Base-by-base conservation (phyloP, 192 early-diverging fungal species). In the Rhizophagus sp. region DNA sequence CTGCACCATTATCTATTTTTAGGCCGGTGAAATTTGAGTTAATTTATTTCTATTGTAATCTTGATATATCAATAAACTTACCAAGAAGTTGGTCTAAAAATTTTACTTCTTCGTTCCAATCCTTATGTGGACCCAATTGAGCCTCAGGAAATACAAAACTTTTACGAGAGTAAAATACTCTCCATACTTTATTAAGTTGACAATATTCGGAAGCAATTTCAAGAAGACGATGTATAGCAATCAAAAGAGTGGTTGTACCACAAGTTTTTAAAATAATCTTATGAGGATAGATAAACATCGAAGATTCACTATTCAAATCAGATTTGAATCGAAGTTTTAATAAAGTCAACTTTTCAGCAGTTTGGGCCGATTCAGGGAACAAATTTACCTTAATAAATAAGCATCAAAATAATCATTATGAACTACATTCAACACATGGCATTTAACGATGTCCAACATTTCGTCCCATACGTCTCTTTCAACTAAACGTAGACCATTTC, bases 211-310 rank as follows among this genome's bases (percentile, higher is more conserved):
- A 81, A 4, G 95, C 97, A 82, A 97, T 95, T 75, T 94, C 90
- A 17, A 99, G 82, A 64, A 99, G 93, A 70, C 91, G 86, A 52
- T 96, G 94, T 69, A 99, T 82, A 44, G 97, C 95, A 79, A 94
- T 88, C 83, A 99, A 84, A 34, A 99, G 86, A 12, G 96, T 97
- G 24, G 97, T 99, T 13, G 97, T 98, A 24, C 97, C 97, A 85
- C 97, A 99, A 15, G 97, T 99, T 88, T 99, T 99, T 76, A 99
- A 87, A 66, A 99, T 95, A 44, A 99, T 78, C 79, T 96, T 94
- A 89, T 98, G 93, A n/a, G 93, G 91, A 83, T 96, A 98, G 22
- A 99, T 95, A 86, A 99, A 99, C 91, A 99, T 94, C 64, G 96
- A 97, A 19, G 96, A 97, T 88, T 99, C 97, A 86, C 95, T 89